Evolutionary conservation across 2,329 filamentous ascomycete genomes (phyloP), one percentile per base, ranked within the genome.

Genomic region (Cryphonectria naterciae): DNA sequence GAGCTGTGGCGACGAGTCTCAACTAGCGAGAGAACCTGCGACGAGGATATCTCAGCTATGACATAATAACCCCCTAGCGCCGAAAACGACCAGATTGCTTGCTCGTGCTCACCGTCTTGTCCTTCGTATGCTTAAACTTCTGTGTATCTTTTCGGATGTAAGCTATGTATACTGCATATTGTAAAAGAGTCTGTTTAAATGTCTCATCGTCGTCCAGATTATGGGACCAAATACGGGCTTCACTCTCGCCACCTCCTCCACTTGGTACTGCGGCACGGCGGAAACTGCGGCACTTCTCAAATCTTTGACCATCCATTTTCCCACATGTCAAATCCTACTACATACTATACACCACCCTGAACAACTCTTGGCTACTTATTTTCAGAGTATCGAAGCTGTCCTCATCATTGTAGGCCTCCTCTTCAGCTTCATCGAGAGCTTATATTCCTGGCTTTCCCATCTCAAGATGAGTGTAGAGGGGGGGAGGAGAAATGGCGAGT

Each of bases 41-140:
- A 61, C 58, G 22, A 13, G 58, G 22, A 61, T 39, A 61, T 25
- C 58, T 61, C 58, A 61, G 58, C 58, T 61, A 61, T 61, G 58
- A 61, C 58, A 61, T 61, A 61, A 39, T 32, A 32, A 32, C 32
- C 39, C n/a, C n/a, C 25, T 17, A 1, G 52, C 10, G 11, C 52
- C 52, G 52, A 13, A 28, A 28, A 15, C 52, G n/a, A 54, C 25
- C 28, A 13, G 4, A 49, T n/a, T 49, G 22, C 46, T 19, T 49
- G 46, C 46, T 49, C 10, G 6, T 49, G 19, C 17, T 49, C 17
- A 19, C 43, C 19, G 19, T 49, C 17, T 46, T 46, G 43, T 46
- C 43, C 43, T 5, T 3, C 15, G 43, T n/a, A n/a, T n/a, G n/a
- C n/a, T n/a, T n/a, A n/a, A n/a, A n/a, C n/a, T n/a, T n/a, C n/a